Evolutionary conservation across 75 land plant species (phyloP), one percentile per base, ranked within the genome.

Genomic region (Larix kaempferi): DNA sequence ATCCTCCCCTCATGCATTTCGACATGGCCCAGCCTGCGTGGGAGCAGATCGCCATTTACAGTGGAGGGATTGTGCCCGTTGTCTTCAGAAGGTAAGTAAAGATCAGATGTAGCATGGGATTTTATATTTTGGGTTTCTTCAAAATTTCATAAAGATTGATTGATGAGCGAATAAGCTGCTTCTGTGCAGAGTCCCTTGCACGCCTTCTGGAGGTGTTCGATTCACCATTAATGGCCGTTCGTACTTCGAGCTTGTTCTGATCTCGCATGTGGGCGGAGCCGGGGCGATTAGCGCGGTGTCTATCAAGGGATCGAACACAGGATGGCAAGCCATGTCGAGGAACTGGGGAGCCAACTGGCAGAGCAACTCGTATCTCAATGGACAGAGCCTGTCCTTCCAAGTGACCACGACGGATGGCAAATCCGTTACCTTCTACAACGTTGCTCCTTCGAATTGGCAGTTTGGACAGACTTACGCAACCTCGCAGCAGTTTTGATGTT

Each of bases 301-400:
- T 11, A 78, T 80, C 23, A 80, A 80, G 62, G 81, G 81, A 14
- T 58, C 81, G 12, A 44, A 35, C n/a, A 75, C 64, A 7, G 66
- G 56, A 21, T 82, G 83, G 83, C 80, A 79, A 39, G 26, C 74
- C 8, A 71, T 82, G 82, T 25, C 19, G 8, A 49, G 83, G 39
- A 78, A 57, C 55, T 82, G 81, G 83, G 83, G 83, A 15, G 57
- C 79, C 35, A 78, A 78, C 26, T 82, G 83, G 83, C 49, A 59
- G 49, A 61, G 19, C 41, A 67, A 14, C 6, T 67, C 71, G 33
- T 35, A 67, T 19, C 41, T 67, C 35, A 27, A 26, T 21, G 87
- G 86, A 0, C 78, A 85, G 63, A 74, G 81, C 41, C 60, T 85
- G 27, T 85, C 87, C 26, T 85, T 85, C 59, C 39, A 25, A 56